Conservation (phyloP, 208 protist species). For the Naegleria gruberi region DNA sequence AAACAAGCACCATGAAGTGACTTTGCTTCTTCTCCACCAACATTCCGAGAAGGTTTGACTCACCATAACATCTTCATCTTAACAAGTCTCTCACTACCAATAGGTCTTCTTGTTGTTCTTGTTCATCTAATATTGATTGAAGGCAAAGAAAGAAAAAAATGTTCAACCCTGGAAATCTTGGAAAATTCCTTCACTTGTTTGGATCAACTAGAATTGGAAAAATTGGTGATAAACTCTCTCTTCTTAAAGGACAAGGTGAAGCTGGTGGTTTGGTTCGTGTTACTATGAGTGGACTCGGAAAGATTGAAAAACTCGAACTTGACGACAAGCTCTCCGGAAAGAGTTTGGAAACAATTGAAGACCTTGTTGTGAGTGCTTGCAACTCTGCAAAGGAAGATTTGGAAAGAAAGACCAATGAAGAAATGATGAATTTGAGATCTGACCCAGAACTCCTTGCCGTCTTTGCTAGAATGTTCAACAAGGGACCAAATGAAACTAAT, state of each 20-base stretch:
- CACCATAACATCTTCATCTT: no score
- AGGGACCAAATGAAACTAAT: not conserved
- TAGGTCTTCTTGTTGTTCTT: no score
- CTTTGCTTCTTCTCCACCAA: no score
- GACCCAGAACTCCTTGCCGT: not conserved
- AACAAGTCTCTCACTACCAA: no score
- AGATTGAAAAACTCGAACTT: not conserved
- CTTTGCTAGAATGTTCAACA: not conserved
- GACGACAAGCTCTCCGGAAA: not conserved
- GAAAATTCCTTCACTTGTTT: not conserved
- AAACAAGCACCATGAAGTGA: no score
- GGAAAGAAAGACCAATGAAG: not conserved
- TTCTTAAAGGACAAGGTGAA: not conserved
- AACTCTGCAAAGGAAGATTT: not conserved
- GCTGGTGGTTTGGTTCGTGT: not conserved
- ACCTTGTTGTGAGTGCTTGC: not conserved
- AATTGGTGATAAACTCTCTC: not conserved
- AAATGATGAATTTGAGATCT: not conserved
- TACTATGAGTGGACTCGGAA: not conserved
- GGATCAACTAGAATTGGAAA: not conserved
- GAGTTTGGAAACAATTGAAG: conserved; percentile 3
- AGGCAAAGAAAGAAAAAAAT: not conserved
- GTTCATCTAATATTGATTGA: no score
- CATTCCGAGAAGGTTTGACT: no score
- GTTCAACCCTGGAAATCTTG: not conserved